phyloP scores from a whole-genome alignment of 495 filamentous ascomycete species.

The Tirmania nivea region DNA sequence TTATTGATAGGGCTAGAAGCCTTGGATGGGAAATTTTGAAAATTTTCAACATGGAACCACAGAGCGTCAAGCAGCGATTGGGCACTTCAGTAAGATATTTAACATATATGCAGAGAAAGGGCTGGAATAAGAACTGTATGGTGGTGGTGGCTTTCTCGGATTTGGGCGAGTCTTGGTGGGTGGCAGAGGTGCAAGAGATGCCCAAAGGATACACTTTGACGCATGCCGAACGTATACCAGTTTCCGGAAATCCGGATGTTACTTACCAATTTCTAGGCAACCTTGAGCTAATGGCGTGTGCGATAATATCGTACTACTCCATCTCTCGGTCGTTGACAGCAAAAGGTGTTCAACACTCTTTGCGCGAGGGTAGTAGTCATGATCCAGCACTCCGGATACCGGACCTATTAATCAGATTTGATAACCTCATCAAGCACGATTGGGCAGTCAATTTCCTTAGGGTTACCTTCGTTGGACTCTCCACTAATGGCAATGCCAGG shows the following conservation, averaged over 20 bases:
- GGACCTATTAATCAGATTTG: constrained; percentile 18
- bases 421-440: constrained; percentile 8
- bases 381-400: constrained; percentile 8
- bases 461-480: constrained; percentile 29
- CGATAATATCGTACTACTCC: constrained; percentile 22
- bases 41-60: constrained; percentile 28
- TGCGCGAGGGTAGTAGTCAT: constrained; percentile 5
- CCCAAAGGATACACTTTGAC: constrained; percentile 12
- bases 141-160: constrained; percentile 45
- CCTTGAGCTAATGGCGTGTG: constrained; percentile 21
- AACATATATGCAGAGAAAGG: constrained; percentile 38
- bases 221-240: constrained; percentile 8
- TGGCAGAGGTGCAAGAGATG: constrained; percentile 34
- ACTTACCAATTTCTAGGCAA: constrained; percentile 17
- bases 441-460: constrained; percentile 36
- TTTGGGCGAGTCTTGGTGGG: constrained; percentile 56
- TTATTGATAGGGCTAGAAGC: constrained; percentile 35
- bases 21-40: constrained; percentile 39
- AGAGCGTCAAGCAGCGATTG: constrained; percentile 39
- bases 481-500: constrained; percentile 5
- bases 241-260: constrained; percentile 7
- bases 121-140: constrained; percentile 46
- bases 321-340: constrained; percentile 17
- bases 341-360: constrained; percentile 14
- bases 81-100: constrained; percentile 36